phyloP scores from a whole-genome alignment of 768 basidiomycete species.

The Rhodotorula diobovata region DNA sequence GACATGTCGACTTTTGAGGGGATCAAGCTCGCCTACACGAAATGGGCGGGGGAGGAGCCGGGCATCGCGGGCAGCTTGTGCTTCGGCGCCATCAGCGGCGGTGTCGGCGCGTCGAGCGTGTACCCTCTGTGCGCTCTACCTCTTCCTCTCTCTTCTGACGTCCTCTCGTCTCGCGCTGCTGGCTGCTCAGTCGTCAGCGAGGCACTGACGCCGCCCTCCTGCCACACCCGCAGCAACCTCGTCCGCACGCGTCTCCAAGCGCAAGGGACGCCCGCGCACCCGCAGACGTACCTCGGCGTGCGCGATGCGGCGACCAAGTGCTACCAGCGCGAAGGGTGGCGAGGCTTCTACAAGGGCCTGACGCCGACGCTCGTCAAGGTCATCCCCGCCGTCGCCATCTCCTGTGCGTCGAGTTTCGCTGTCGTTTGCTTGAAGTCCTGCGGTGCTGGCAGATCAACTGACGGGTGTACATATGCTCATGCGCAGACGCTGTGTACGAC shows the following conservation, averaged over 20 bases:
- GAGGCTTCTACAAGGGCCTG: constrained; percentile 80
- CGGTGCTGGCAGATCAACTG: too few species aligned
- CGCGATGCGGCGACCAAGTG: constrained; percentile 77
- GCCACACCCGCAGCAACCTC: constrained; percentile 50
- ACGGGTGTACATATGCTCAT: too few species aligned
- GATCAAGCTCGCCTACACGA: constrained; percentile 80
- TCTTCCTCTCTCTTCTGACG: not conserved
- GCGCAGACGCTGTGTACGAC: constrained; percentile 37
- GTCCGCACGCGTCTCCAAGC: constrained; percentile 93
- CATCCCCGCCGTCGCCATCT: constrained; percentile 92
- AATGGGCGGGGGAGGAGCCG: constrained; percentile 82
- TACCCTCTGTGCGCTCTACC: constrained; percentile 37
- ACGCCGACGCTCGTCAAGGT: constrained; percentile 94
- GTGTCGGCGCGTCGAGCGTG: constrained; percentile 37
- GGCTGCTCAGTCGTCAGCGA: too few species aligned
- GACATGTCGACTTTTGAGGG: constrained; percentile 85
- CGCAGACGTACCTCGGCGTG: constrained; percentile 81
- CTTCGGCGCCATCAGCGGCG: constrained; percentile 49
- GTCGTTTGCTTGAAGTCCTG: too few species aligned
- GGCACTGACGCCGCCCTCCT: not conserved
- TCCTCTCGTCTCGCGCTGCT: not conserved
- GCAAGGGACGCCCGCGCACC: constrained; percentile 91
- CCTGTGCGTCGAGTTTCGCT: constrained; percentile 45
- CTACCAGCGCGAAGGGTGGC: constrained; percentile 78
- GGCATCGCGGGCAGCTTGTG: constrained; percentile 66